Base-by-base conservation (phyloP, 2,329 filamentous ascomycete genomes). In the Myriangium duriaei region DNA sequence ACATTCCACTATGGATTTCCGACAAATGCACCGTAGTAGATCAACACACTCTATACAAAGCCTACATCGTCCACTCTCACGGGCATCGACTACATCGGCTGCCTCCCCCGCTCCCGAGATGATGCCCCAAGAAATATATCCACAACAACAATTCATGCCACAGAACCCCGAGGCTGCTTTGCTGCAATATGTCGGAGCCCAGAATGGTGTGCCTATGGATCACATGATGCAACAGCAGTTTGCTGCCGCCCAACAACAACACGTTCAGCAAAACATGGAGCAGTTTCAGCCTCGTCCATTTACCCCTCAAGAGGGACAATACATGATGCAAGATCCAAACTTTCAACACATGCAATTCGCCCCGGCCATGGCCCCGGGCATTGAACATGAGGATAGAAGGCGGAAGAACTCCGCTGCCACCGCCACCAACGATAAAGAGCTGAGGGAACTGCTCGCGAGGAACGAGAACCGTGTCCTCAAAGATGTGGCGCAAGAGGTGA, bases 371-470 rank as follows among this genome's bases (percentile, higher is more conserved):
- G 36, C 36, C 11, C 36, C 36, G 14, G 49, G 50, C 4, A 41
- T 52, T 30, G 51, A 61, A 28, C 48, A 51, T 4, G 63, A 66
- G 16, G 63, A 64, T 16, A 62, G 63, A 49, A 65, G 68, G 28
- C 60, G 69, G 56, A 67, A 72, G 17, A 60, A 63, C n/a, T 68
- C 72, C 17, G 71, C 77, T 34, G 77, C 79, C 11, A 85, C 76
- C 45, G 80, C 81, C 2, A 84, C 83, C 46, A 87, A 87, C 49
- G 82, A 87, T 56, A 68, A 81, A 42, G 82, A 88, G 56, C 77
- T 88, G 70, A 72, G 81, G 30, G 78, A 83, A 51, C 67, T 88
- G 34, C 80, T 84, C 45, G 62, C 67, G n/a, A 65, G 69, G 40
- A 86, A 86, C 52, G 73, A 74, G 45, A 69, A 76, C 45, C 74